Conservation (phyloP, 176 grass and related monocot genomes). For the Aegilops umbellulata region DNA sequence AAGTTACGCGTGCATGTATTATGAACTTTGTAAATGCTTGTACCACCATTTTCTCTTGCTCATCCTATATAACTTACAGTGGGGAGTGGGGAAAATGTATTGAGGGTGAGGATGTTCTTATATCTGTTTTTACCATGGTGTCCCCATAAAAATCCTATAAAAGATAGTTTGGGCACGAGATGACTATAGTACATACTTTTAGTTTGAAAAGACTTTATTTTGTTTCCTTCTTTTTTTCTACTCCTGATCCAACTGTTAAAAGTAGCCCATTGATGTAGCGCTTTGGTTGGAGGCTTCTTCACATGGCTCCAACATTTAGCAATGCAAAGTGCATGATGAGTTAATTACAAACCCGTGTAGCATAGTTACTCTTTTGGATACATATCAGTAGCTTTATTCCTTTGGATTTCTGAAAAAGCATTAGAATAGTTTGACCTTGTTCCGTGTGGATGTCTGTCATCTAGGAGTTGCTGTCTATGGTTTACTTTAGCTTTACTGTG, state of each 20-base stretch:
- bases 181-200: background rate
- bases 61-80: background rate
- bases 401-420: background rate
- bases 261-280: background rate
- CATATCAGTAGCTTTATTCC: background rate
- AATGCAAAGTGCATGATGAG: background rate
- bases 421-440: background rate
- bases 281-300: background rate
- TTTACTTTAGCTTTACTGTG: background rate
- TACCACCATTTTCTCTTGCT: background rate
- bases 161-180: background rate
- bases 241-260: background rate
- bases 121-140: background rate
- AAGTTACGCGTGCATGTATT: background rate
- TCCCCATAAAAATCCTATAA: background rate
- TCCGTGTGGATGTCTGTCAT: background rate
- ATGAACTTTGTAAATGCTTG: background rate
- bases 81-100: background rate
- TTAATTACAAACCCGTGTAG: background rate
- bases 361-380: slow-evolving; percentile 1
- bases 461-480: background rate
- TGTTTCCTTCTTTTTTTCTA: background rate
- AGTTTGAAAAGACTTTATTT: background rate
- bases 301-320: background rate
- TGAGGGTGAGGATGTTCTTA: background rate